Base-by-base conservation (phyloP, 768 basidiomycete genomes). In the Wakefieldia striispora region DNA sequence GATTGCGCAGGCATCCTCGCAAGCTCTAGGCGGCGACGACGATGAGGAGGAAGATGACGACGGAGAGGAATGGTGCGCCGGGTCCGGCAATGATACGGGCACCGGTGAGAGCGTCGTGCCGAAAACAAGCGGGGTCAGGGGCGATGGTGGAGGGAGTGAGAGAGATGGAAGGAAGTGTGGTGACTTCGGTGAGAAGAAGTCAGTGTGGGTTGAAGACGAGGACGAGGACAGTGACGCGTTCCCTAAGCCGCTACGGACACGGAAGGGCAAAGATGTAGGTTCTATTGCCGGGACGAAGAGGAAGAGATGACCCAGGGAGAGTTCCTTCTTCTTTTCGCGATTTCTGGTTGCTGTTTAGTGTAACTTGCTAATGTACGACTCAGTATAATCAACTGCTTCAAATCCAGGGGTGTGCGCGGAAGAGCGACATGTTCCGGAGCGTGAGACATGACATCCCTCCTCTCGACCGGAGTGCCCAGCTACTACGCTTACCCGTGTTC, bases 161-260 rank as follows among this genome's bases (percentile, higher is more conserved):
- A 52, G 57, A 59, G 54, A 64, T 54, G 50, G 37, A 19, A 31
- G 40, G 17, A 47, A 38, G 16, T 26, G 41, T 54, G 59, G 40
- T 47, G 49, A 17, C 39, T 17, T 23, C 46, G 48, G 49, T 53
- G 36, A 58, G 55, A 58, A 59, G 21, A 51, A 50, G 36, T 48
- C 47, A 35, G 59, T 49, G 31, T 52, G 53, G 44, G 57, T 61
- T 33, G 80, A 80, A 39, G 83, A 84, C 26, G 83, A 83, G 8
- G 85, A 86, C 13, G 86, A 87, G 64, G 86, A 84, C 60, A 83
- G 83, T 53, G 80, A 83, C 24, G 71, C 69, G 45, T 88, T 89
- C 65, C 82, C 86, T 31, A 76, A 82, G 46, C 86, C 87, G 10
- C 70, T 90, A 63, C 79, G 88, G 67, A 78, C 78, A 46, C 76